Base-by-base conservation (phyloP, 2,329 filamentous ascomycete species). In the Sporothrix variecibatus region DNA sequence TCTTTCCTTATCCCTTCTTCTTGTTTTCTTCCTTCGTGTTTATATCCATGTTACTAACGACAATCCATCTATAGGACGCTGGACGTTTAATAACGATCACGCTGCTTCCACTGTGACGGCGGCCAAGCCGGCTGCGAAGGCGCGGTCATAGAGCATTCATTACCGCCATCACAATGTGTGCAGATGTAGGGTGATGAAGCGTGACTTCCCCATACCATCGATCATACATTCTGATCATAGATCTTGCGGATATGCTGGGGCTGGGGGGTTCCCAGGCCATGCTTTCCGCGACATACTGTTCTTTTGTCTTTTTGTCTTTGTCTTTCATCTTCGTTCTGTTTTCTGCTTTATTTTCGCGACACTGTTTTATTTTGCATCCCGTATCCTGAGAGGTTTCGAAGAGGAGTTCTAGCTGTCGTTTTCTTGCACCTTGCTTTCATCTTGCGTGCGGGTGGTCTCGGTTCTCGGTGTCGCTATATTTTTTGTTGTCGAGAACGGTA, bases 1-100 rank as follows among this genome's bases (percentile, higher is more conserved):
- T 28, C 43, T 46, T 56, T 34, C 70, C 62, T 72, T 31, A n/a
- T 5, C n/a, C 7, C 8, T 56, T 60, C 12, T 46, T 51, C 15
- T 31, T 46, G n/a, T 11, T 20, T 12, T n/a, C n/a, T n/a, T n/a
- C n/a, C n/a, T n/a, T n/a, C n/a, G n/a, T n/a, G n/a, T n/a, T 60
- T 23, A 3, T n/a, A 1, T 11, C n/a, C 17, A 38, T 4, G 23
- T 15, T 31, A 5, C 62, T 67, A 67, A 67, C 62, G 8, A 28
- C 46, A 11, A 2, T 3, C 62, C 12, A 9, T 3, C 62, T 20
- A 9, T 26, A 75, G 75, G 75, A 7, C 72, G 73, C 17, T 77
- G 76, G 76, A 77, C 75, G 8, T 77, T 77, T 43, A 77, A 77
- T 53, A 46, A 53, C 40, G 72, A 73, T 28, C 38, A 46, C 26